These are phyloP conservation scores for Melanomma pulvis-pyrius DNA, from an alignment of 495 filamentous ascomycete species.

Conservation along the genomic window DNA sequence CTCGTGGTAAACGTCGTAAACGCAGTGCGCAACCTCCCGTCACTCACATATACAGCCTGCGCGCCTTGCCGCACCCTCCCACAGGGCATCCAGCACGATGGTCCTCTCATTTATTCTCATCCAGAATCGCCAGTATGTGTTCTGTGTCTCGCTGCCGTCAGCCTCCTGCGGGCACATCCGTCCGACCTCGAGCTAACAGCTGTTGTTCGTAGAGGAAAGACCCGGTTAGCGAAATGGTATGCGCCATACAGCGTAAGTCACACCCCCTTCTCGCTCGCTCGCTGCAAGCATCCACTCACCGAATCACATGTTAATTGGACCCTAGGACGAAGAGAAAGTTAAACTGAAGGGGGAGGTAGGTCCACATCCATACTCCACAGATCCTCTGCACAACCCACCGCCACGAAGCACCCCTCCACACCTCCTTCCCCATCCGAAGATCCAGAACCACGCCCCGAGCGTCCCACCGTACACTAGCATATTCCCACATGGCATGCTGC, in stretches of 20 bases:
- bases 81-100: constrained; percentile 21
- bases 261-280: constrained; percentile 5
- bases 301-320: constrained; percentile 7
- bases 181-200: neutral
- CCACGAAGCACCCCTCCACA: neutral
- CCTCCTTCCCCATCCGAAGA: neutral
- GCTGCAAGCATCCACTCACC: constrained; percentile 4
- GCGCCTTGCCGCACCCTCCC: neutral
- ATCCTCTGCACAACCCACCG: neutral
- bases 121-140: constrained; percentile 39
- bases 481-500: neutral
- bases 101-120: constrained; percentile 40
- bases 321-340: constrained; percentile 88
- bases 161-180: constrained; percentile 7
- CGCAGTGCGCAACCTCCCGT: constrained; percentile 6
- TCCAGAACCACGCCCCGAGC: neutral
- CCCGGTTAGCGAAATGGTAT: constrained; percentile 98
- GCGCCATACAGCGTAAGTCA: constrained; percentile 79
- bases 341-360: constrained; percentile 70
- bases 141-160: constrained; percentile 23
- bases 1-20: constrained; percentile 4
- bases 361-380: constrained; percentile 1
- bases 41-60: constrained; percentile 18
- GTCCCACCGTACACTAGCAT: neutral
- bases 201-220: constrained; percentile 77